A percentile compares a stretch with the other conserved stretches of the same genome.
phyloP scores from a whole-genome alignment of 306 rosid genomes.

The Malus asiatica region DNA sequence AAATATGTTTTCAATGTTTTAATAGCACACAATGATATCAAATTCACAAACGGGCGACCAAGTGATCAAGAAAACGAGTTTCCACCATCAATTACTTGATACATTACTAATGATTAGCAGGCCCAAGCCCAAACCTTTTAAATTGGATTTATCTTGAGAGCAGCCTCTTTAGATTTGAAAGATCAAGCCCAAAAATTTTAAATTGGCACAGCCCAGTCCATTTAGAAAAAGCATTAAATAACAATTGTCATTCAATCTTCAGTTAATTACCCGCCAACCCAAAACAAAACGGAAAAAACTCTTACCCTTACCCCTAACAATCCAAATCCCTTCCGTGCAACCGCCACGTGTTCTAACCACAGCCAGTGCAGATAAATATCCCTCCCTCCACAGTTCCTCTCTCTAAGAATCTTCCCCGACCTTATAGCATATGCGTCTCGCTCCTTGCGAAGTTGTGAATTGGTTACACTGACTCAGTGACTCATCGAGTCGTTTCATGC shows the following conservation, averaged over 20 bases:
- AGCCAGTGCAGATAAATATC: conserved; percentile 52
- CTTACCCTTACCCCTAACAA: background rate
- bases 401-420: background rate
- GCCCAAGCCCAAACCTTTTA: too few species aligned
- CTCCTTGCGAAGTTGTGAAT: background rate
- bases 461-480: background rate
- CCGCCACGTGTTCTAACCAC: conserved; percentile 46
- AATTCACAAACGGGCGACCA: too few species aligned
- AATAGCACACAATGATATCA: too few species aligned
- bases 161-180: too few species aligned
- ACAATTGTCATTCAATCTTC: background rate
- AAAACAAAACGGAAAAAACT: background rate
- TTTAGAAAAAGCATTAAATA: background rate
- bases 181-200: background rate
- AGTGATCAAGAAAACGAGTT: too few species aligned
- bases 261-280: background rate
- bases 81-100: too few species aligned
- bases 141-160: background rate
- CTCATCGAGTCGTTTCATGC: conserved; percentile 4
- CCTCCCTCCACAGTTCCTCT: background rate
- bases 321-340: background rate
- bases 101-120: too few species aligned
- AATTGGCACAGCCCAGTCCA: background rate
- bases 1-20: too few species aligned
- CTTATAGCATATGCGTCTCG: background rate